A percentile compares a stretch with the other conserved stretches of the same genome.
phyloP scores from a whole-genome alignment of 306 rosid species.

The Cicer arietinum region DNA sequence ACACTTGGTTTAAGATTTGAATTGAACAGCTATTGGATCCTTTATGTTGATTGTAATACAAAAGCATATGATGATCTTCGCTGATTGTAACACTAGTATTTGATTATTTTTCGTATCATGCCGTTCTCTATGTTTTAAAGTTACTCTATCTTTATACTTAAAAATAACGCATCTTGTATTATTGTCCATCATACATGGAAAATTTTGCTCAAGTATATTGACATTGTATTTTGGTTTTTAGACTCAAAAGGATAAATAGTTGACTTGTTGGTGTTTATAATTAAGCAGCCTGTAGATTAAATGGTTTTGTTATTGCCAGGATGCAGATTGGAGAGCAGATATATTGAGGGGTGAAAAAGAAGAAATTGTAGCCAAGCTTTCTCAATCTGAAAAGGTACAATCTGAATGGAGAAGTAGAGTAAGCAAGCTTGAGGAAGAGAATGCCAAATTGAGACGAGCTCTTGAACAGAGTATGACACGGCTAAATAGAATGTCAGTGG shows the following conservation, averaged over 20 bases:
- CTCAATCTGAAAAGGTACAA: conserved; percentile 72
- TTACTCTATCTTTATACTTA: conserved; percentile 8
- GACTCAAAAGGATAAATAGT: conserved; percentile 1
- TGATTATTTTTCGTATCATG: not conserved
- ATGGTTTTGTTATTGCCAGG: conserved; percentile 57
- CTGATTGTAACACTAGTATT: conserved; percentile 19
- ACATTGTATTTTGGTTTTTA: not conserved
- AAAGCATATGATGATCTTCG: conserved; percentile 11
- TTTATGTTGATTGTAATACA: conserved; percentile 27
- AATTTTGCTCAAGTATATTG: conserved; percentile 22
- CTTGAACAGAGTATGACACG: conserved; percentile 95
- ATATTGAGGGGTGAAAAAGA: conserved; percentile 67
- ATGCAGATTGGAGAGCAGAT: conserved; percentile 67
- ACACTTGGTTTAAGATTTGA: not conserved
- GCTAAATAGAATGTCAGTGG: conserved; percentile 96
- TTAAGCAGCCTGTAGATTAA: conserved; percentile 23
- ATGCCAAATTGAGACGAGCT: conserved; percentile 85
- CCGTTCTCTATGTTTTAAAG: not conserved
- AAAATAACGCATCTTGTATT: conserved; percentile 23
- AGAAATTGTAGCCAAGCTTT: conserved; percentile 72
- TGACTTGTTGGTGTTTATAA: conserved; percentile 34
- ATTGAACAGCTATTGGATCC: not conserved
- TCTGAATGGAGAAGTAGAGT: conserved; percentile 85
- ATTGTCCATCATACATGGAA: conserved; percentile 14
- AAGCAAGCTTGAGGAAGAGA: conserved; percentile 92